These are phyloP conservation scores for Lasiosphaeria ovina DNA, from an alignment of 495 filamentous ascomycete genomes.

Conservation along the genomic window DNA sequence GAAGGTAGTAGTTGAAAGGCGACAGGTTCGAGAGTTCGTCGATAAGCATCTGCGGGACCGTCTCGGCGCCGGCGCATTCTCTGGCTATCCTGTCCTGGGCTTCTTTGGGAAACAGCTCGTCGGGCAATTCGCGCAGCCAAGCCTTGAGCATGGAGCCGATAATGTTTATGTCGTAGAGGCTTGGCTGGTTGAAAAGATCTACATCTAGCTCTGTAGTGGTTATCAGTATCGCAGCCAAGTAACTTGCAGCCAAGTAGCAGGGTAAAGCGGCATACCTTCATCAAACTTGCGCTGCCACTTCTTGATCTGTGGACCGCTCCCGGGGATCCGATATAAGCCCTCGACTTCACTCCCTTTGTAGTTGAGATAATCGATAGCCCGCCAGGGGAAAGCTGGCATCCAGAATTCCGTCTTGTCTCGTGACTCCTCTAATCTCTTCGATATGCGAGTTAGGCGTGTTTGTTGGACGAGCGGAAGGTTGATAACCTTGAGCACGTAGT, in stretches of 20 bases:
- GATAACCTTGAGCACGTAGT: slow-evolving; percentile 74
- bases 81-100: slow-evolving; percentile 71
- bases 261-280: slow-evolving; percentile 51
- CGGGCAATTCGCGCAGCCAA: slow-evolving; percentile 90
- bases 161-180: slow-evolving; percentile 91
- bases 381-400: slow-evolving; percentile 92
- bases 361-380: slow-evolving; percentile 91
- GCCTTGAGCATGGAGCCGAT: slow-evolving; percentile 89
- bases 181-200: slow-evolving; percentile 75
- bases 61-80: slow-evolving; percentile 70
- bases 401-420: slow-evolving; percentile 93
- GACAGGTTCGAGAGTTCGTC: slow-evolving; percentile 88
- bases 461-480: slow-evolving; percentile 80
- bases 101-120: slow-evolving; percentile 81
- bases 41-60: slow-evolving; percentile 74
- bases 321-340: slow-evolving; percentile 83
- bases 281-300: slow-evolving; percentile 87
- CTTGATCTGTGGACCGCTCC: slow-evolving; percentile 78
- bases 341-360: slow-evolving; percentile 87
- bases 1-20: slow-evolving; percentile 91
- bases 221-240: slow-evolving; percentile 28
- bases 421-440: slow-evolving; percentile 76
- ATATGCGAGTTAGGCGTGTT: slow-evolving; percentile 80
- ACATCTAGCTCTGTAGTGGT: slow-evolving; percentile 66
- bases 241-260: not conserved